phyloP scores from a whole-genome alignment of 2,329 filamentous ascomycete species.

The Acarospora socialis region DNA sequence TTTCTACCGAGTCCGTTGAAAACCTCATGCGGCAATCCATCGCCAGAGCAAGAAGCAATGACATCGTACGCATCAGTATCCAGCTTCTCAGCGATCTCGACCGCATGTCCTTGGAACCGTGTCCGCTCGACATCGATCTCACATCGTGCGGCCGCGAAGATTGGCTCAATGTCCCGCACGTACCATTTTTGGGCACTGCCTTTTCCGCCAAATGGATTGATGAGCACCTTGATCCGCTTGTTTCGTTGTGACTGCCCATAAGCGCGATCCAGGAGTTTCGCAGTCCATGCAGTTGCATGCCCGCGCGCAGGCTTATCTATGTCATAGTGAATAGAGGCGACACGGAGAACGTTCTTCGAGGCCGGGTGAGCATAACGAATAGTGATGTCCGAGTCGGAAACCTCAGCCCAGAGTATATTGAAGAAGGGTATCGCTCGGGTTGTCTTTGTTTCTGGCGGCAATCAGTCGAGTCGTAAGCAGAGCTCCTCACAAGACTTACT shows the following conservation, averaged over 20 bases:
- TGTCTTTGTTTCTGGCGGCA: slow-evolving; percentile 29
- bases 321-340: slow-evolving; percentile 47
- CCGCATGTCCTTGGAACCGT: slow-evolving; percentile 58
- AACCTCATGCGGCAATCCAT: slow-evolving; percentile 82
- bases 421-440: slow-evolving; percentile 57
- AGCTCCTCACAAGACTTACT: slow-evolving; percentile 24
- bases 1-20: slow-evolving; percentile 83
- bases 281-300: slow-evolving; percentile 46
- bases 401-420: slow-evolving; percentile 70
- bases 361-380: slow-evolving; percentile 57
- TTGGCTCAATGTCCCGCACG: slow-evolving; percentile 59
- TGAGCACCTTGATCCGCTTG: slow-evolving; percentile 71
- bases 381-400: slow-evolving; percentile 44
- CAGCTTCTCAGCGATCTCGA: slow-evolving; percentile 58
- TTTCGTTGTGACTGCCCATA: slow-evolving; percentile 54
- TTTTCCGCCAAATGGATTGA: slow-evolving; percentile 84
- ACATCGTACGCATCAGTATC: slow-evolving; percentile 74
- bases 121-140: slow-evolving; percentile 60
- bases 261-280: slow-evolving; percentile 50
- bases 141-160: slow-evolving; percentile 72
- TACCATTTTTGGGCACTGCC: slow-evolving; percentile 63
- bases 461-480: slow-evolving; percentile 7
- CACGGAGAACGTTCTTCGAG: slow-evolving; percentile 45
- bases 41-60: slow-evolving; percentile 78
- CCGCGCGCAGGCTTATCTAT: slow-evolving; percentile 38